Evolutionary conservation across 176 grass and related monocot genomes (phyloP), one percentile per base, ranked within the genome.

Genomic region (Dactylis glomerata): DNA sequence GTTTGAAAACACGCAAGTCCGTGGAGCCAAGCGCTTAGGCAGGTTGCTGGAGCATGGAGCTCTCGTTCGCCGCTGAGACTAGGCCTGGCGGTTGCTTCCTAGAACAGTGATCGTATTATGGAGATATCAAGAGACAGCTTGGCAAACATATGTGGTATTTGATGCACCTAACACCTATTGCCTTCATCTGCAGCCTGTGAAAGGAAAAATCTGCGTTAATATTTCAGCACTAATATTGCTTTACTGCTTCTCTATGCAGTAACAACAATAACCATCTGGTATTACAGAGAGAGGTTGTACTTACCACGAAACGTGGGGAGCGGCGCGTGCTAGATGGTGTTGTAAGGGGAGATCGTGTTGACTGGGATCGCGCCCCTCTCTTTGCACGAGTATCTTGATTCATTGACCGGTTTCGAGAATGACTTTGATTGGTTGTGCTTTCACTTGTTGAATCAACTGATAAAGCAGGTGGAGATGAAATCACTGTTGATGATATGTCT

Each of bases 221-320:
- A 73, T 4, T 24, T 16, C 14, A 71, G 12, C 75, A 34, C 10
- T 0, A 58, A 17, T 13, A 38, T 36, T 31, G 50, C 19, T 10
- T 41, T 28, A 12, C 3, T 83, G 3, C 30, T n/a, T 78, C 44
- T 86, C 12, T 75, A 40, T 0, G 4, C 32, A 80, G 30, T 80
- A 55, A 69, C 32, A 19, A 28, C 4, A 70, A 77, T 81, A 40
- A 31, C 34, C 13, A 20, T 4, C 56, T 51, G 67, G 19, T 11
- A 37, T 32, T 56, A 73, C 17, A 19, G 12, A 3, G 12, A 71
- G 31, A 79, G 33, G n/a, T 38, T 14, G 30, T 42, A 89, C 87
- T 87, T 89, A 94, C 92, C 14, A 6, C 52, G 17, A 91, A 55
- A 37, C 78, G 90, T 56, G 88, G 68, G 59, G 92, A 92, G 8